Evolutionary conservation across 208 protist genomes (phyloP).

Genomic region (Phytomonas sp.): DNA sequence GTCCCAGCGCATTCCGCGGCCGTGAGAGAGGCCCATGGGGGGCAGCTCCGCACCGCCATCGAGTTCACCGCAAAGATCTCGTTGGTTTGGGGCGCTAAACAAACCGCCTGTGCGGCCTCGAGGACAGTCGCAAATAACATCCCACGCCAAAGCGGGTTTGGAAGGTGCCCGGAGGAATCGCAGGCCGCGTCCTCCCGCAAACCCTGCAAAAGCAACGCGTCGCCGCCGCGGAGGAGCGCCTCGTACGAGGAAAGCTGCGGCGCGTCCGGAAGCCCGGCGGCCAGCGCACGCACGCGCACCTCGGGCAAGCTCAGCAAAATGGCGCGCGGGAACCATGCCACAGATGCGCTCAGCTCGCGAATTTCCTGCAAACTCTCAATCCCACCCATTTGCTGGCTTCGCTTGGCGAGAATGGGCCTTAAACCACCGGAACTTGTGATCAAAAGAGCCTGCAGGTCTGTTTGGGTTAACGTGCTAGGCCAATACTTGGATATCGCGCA

Average conservation of each 20-base stretch:
- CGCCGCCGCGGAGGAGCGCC: slow-evolving; percentile 37
- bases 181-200: slow-evolving; percentile 20
- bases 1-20: slow-evolving; percentile 22
- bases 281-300: slow-evolving; percentile 29
- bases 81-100: slow-evolving; percentile 61
- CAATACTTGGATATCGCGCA: slow-evolving; percentile 76
- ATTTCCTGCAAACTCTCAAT: slow-evolving; percentile 67
- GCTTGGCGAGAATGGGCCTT: slow-evolving; percentile 54
- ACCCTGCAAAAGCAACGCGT: slow-evolving; percentile 30
- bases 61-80: slow-evolving; percentile 53
- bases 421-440: slow-evolving; percentile 50
- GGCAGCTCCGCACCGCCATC: slow-evolving; percentile 32
- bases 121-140: slow-evolving; percentile 54
- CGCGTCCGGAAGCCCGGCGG: slow-evolving; percentile 27
- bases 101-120: slow-evolving; percentile 43
- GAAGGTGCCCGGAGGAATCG: slow-evolving; percentile 13
- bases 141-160: slow-evolving; percentile 28
- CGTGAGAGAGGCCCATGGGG: slow-evolving; percentile 27
- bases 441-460: slow-evolving; percentile 65
- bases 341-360: slow-evolving; percentile 34
- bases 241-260: slow-evolving; percentile 36
- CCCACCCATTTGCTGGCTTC: slow-evolving; percentile 47
- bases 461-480: slow-evolving; percentile 40
- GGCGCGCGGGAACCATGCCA: slow-evolving; percentile 34
- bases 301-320: slow-evolving; percentile 41